Evolutionary conservation across 805 yeast genomes (phyloP), one percentile per base, ranked within the genome.

Genomic region (Candida ortonii): DNA sequence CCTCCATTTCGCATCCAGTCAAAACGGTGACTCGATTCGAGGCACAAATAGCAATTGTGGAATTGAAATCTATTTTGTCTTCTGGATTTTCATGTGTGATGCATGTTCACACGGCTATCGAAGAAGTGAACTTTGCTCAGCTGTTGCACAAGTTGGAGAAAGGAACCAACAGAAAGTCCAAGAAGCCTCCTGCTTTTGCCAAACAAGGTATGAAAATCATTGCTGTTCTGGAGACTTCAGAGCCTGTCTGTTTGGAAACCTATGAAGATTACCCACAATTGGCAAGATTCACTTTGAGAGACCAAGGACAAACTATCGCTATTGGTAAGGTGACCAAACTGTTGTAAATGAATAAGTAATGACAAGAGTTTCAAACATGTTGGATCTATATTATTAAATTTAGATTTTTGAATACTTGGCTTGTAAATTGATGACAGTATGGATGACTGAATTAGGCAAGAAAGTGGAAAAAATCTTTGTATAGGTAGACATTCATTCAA

Each of bases 21-120:
- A 86, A 84, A 57, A 85, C 95, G 19, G 94, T 85, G 28, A 83
- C 94, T 16, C 76, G 73, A 50, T 93, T 93, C 58, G 96, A 87
- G 67, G 97, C 97, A 5, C 96, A 90, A 65, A 77, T 93, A 46
- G 97, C 97, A 36, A 85, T 93, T 65, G 96, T 93, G 39, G 99
- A 93, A 68, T 78, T 93, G 64, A 88, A 85, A 67, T 84, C 96
- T 13, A 93, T 93, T 56, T 71, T 93, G 56, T 85, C 98, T 4
- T 80, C 94, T 33, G 99, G 99, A 38, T 93, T 80, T 71, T 80
- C 96, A 10, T 93, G 97, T 75, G 97, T 93, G 36, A 90, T 93
- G 96, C 98, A 93, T 59, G 83, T 93, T 52, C 98, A 93, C 70
- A 87, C 97, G 32, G 97, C 97, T 36, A 88, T 90, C 50, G 97